Evolutionary conservation across 192 early-diverging fungal species (phyloP).

Genomic region (Coemansia sp.): DNA sequence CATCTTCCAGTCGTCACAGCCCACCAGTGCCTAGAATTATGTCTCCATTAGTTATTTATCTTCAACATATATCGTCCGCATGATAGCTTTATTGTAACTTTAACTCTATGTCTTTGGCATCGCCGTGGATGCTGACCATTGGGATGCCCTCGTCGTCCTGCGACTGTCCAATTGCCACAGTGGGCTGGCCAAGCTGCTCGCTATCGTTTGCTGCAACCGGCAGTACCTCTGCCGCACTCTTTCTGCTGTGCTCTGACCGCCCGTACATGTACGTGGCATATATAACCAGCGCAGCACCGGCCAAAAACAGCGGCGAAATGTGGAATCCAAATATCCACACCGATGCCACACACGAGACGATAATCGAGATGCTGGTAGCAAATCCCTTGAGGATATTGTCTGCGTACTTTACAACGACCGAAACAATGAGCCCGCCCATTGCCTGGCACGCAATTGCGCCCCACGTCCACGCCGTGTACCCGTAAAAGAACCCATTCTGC

Average conservation of each 20-base stretch:
- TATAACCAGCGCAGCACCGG: conserved; percentile 74
- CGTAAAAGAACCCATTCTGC: conserved; percentile 86
- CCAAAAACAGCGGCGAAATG: conserved; percentile 67
- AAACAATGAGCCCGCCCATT: conserved; percentile 89
- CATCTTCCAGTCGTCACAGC: conserved; percentile 19
- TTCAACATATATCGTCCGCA: background rate
- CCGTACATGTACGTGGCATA: conserved; percentile 78
- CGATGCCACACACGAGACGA: conserved; percentile 82
- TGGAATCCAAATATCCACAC: conserved; percentile 82
- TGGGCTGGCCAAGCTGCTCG: background rate
- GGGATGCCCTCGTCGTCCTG: conserved; percentile 1
- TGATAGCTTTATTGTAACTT: background rate
- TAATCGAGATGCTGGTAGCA: conserved; percentile 93
- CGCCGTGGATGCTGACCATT: background rate
- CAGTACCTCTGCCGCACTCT: background rate
- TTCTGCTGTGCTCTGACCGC: background rate
- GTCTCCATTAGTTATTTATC: background rate
- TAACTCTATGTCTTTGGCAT: background rate
- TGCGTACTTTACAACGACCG: conserved; percentile 95
- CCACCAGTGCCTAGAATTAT: background rate
- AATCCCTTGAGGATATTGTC: conserved; percentile 99
- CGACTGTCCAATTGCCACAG: background rate
- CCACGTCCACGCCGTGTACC: conserved; percentile 81
- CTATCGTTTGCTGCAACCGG: background rate
- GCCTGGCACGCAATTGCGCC: conserved; percentile 86